These are phyloP conservation scores for Esteya vermicola DNA, from an alignment of 2,329 filamentous ascomycete genomes.

Conservation along the genomic window DNA sequence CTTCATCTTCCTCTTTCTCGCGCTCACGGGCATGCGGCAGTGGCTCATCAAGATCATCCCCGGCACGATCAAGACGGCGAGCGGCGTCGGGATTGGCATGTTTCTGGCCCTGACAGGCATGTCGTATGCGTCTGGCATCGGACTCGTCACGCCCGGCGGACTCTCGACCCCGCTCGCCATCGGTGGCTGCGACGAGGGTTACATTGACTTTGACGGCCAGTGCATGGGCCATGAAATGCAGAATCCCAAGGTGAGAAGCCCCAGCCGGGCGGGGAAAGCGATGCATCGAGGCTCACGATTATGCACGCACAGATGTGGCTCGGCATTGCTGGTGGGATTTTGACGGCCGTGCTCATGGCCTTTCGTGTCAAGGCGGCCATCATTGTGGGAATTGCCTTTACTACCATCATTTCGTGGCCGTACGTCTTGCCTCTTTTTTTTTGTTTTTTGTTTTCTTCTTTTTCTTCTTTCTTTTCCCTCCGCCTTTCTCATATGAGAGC, in stretches of 20 bases:
- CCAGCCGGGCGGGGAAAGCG: too few relatives aligned
- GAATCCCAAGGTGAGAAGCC: slow-evolving; percentile 6
- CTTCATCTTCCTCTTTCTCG: slow-evolving; percentile 48
- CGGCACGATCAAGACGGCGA: slow-evolving; percentile 49
- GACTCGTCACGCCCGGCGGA: slow-evolving; percentile 56
- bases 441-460: neutral
- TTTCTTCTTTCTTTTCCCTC: neutral
- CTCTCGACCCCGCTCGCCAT: slow-evolving; percentile 58
- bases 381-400: slow-evolving; percentile 56
- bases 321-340: slow-evolving; percentile 63
- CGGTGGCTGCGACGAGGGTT: slow-evolving; percentile 53
- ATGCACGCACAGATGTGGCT: slow-evolving; percentile 77
- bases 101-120: slow-evolving; percentile 51
- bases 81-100: slow-evolving; percentile 50
- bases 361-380: slow-evolving; percentile 65
- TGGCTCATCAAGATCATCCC: slow-evolving; percentile 57
- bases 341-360: slow-evolving; percentile 70
- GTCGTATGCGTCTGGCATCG: slow-evolving; percentile 72
- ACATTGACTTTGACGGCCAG: slow-evolving; percentile 23
- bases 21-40: slow-evolving; percentile 55
- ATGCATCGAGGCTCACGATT: too few relatives aligned
- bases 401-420: slow-evolving; percentile 65
- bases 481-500: too few relatives aligned
- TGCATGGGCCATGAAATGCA: slow-evolving; percentile 2
- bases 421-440: slow-evolving; percentile 22